phyloP scores from a whole-genome alignment of 306 rosid genomes.

The Carpinus viminea region DNA sequence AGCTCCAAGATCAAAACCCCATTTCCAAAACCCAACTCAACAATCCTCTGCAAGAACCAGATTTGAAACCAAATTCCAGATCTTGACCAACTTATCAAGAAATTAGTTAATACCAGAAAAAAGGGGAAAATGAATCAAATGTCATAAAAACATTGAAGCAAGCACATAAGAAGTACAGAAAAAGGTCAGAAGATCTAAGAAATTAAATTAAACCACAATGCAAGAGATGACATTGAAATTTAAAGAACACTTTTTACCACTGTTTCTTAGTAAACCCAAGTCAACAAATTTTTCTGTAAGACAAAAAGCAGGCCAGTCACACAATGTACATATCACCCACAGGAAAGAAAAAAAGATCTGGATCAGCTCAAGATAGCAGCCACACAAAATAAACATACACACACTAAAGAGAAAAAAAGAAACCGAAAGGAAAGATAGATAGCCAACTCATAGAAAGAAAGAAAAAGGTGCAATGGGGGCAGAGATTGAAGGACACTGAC shows the following conservation, averaged over 20 bases:
- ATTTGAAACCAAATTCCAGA: constrained; percentile 38
- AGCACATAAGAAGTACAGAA: not conserved
- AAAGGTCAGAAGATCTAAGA: constrained; percentile 26
- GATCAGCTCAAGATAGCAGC: constrained; percentile 32
- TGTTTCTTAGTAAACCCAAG: constrained; percentile 22
- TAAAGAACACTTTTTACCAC: not conserved
- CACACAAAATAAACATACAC: constrained; percentile 9
- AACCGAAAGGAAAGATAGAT: not conserved
- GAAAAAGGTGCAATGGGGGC: not conserved
- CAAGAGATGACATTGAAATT: constrained; percentile 15
- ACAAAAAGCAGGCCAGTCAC: constrained; percentile 28
- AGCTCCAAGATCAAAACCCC: constrained; percentile 5
- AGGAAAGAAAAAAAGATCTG: constrained; percentile 59
- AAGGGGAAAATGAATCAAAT: not conserved
- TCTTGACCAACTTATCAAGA: constrained; percentile 36
- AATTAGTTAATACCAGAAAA: not conserved
- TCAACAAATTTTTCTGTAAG: constrained; percentile 30
- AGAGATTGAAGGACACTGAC: constrained; percentile 38
- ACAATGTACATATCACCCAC: constrained; percentile 31
- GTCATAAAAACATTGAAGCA: not conserved
- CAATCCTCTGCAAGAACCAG: constrained; percentile 13
- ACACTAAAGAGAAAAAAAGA: not conserved
- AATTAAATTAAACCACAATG: constrained; percentile 11
- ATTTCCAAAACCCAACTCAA: constrained; percentile 5
- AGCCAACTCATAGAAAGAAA: not conserved